A percentile compares a stretch with the other conserved stretches of the same genome.
phyloP scores from a whole-genome alignment of 345 rosid genomes.

The Raphanus sativus region DNA sequence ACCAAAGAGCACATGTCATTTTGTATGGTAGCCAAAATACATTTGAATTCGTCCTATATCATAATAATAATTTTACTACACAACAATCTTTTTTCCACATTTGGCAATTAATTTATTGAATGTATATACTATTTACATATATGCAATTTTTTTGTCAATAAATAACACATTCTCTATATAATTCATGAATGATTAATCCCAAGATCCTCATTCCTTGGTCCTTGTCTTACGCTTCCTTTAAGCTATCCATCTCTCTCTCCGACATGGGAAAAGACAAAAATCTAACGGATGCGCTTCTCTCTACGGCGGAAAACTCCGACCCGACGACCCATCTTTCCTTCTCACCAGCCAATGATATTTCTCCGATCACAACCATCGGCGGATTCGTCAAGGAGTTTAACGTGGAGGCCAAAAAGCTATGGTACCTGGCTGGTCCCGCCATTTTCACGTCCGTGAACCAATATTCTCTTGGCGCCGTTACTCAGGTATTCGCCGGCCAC shows the following conservation, averaged over 20 bases:
- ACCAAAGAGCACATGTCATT: background rate
- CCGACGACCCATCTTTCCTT: conserved; percentile 13
- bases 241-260: conserved; percentile 14
- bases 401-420: conserved; percentile 61
- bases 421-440: conserved; percentile 95
- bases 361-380: conserved; percentile 36
- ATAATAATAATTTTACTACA: background rate
- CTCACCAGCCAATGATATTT: conserved; percentile 35
- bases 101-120: background rate
- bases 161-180: conserved; percentile 3
- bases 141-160: background rate
- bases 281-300: conserved; percentile 44
- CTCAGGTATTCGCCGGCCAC: conserved; percentile 79
- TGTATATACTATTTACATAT: background rate
- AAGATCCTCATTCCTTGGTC: conserved; percentile 26
- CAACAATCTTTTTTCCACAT: background rate
- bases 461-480: conserved; percentile 91
- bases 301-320: conserved; percentile 19
- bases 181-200: conserved; percentile 2
- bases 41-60: background rate
- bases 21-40: background rate
- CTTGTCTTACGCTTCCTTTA: conserved; percentile 8
- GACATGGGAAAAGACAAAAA: conserved; percentile 38
- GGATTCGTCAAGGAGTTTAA: conserved; percentile 59
- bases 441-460: conserved; percentile 80